phyloP scores from a whole-genome alignment of 2,329 filamentous ascomycete genomes.

The Cordyceps javanica region DNA sequence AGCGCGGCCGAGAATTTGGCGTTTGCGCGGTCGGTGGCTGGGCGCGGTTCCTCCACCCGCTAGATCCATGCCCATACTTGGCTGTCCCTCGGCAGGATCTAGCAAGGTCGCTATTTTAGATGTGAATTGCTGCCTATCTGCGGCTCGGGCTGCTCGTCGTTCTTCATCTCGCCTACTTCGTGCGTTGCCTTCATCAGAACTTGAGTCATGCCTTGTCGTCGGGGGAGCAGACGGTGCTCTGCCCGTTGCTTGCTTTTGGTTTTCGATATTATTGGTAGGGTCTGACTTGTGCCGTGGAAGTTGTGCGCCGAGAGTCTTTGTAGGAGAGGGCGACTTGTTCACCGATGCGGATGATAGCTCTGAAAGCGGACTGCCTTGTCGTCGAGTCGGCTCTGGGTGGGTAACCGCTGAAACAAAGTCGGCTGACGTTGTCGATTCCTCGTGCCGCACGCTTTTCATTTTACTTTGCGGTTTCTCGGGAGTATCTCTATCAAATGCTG shows the following conservation, averaged over 20 bases:
- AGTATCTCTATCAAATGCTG: conserved; percentile 32
- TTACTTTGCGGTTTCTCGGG: conserved; percentile 15
- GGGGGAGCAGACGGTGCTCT: conserved; percentile 1
- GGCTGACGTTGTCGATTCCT: conserved; percentile 25
- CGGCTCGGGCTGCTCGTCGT: conserved; percentile 22
- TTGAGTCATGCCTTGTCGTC: neutral
- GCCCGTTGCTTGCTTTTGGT: neutral
- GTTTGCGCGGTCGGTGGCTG: conserved; percentile 28
- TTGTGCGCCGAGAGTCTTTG: conserved; percentile 19
- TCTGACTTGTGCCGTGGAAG: conserved; percentile 17
- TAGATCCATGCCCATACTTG: conserved; percentile 12
- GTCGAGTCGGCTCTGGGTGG: conserved; percentile 25
- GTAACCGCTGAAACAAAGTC: conserved; percentile 38
- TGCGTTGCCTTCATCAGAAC: conserved; percentile 2
- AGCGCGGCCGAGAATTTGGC: conserved; percentile 52
- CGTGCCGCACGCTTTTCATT: conserved; percentile 14
- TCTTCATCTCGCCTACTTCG: conserved; percentile 19
- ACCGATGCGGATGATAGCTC: conserved; percentile 35
- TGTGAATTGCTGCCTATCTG: conserved; percentile 36
- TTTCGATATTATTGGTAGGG: conserved; percentile 12
- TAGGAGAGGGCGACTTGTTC: conserved; percentile 34
- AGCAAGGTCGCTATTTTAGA: conserved; percentile 39
- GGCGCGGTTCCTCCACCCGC: conserved; percentile 16
- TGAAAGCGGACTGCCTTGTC: conserved; percentile 30
- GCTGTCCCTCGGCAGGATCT: conserved; percentile 19